Percentiles rank a stretch among this genome's conserved stretches.
phyloP scores from a whole-genome alignment of 202 grass and related monocot genomes.

The Dendrocalamus latiflorus region DNA sequence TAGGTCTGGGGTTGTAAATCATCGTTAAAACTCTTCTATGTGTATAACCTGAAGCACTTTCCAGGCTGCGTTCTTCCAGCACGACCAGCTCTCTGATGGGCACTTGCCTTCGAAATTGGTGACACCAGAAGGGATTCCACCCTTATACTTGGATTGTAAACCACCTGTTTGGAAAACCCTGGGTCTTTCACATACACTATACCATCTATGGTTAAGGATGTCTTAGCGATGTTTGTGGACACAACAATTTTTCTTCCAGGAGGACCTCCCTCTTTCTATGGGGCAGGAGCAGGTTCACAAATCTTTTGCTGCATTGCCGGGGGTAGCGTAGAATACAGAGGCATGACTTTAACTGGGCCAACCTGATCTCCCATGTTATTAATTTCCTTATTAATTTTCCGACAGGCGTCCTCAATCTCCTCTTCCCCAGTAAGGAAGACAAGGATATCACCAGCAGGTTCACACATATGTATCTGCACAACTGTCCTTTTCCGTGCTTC shows the following conservation, averaged over 20 bases:
- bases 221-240: constrained; percentile 83
- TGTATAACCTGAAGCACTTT: constrained; percentile 91
- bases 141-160: constrained; percentile 83
- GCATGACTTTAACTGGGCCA: constrained; percentile 66
- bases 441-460: constrained; percentile 72
- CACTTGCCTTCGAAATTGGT: constrained; percentile 90
- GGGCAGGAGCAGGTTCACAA: constrained; percentile 72
- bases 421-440: constrained; percentile 90
- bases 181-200: constrained; percentile 94
- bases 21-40: constrained; percentile 83
- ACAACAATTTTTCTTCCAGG: constrained; percentile 86
- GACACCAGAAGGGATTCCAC: constrained; percentile 83
- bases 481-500: no score
- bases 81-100: constrained; percentile 85
- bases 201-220: constrained; percentile 83
- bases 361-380: constrained; percentile 76
- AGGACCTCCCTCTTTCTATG: constrained; percentile 53
- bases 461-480: constrained; percentile 84
- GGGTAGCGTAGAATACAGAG: constrained; percentile 78
- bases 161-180: constrained; percentile 79
- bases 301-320: constrained; percentile 88
- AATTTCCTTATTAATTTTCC: constrained; percentile 78
- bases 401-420: constrained; percentile 86
- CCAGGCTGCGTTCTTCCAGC: constrained; percentile 83
- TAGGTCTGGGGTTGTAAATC: constrained; percentile 89